Percentiles rank a stretch among this genome's conserved stretches.
These are phyloP conservation scores for Cyclotella choctawhatcheeana DNA, from an alignment of 108 stramenopile genomes.

Conservation along the genomic window DNA sequence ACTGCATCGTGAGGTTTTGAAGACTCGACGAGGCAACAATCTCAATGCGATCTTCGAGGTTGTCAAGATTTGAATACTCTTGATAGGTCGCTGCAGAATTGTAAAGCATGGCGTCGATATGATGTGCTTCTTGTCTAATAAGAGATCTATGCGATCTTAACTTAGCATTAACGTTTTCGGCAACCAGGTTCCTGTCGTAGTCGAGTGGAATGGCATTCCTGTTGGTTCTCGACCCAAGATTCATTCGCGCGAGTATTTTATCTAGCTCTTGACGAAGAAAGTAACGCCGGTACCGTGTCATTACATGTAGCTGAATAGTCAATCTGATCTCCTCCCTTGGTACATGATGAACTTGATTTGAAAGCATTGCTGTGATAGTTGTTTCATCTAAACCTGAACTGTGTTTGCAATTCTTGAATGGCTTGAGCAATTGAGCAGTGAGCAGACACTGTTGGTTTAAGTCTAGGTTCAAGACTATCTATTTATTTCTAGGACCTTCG, in stretches of 20 bases:
- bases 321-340: not conserved
- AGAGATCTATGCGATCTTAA: not conserved
- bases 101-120: conserved; percentile 4
- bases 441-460: too few species aligned
- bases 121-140: conserved; percentile 1
- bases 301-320: not conserved
- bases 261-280: conserved; percentile 6
- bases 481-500: too few species aligned
- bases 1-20: not conserved
- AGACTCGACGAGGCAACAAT: not conserved
- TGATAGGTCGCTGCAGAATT: not conserved
- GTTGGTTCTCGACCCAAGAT: not conserved
- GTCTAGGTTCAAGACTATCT: too few species aligned
- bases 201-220: too few species aligned
- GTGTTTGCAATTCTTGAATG: too few species aligned
- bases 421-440: too few species aligned
- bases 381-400: too few species aligned
- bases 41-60: conserved; percentile 3
- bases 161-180: not conserved
- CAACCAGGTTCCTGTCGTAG: not conserved
- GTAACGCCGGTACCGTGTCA: not conserved
- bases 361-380: too few species aligned
- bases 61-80: conserved; percentile 11
- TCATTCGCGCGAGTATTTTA: not conserved
- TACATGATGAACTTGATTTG: not conserved